phyloP scores from a whole-genome alignment of 2,329 filamentous ascomycete species.

The Fusarium napiforme region DNA sequence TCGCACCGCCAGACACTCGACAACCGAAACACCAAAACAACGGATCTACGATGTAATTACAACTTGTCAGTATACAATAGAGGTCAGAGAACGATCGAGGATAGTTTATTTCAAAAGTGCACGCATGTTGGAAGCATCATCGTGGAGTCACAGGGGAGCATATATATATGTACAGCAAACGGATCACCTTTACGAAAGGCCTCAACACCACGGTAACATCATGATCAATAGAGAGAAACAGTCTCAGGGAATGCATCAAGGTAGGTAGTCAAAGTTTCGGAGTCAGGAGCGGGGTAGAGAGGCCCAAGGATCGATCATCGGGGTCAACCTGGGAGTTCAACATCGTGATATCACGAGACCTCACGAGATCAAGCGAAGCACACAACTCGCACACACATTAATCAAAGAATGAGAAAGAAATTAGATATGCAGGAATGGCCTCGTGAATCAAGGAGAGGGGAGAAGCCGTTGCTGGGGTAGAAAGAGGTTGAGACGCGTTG shows the following conservation, averaged over 20 bases:
- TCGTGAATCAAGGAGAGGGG: neutral
- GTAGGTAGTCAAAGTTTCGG: neutral
- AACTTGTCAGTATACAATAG: accelerated
- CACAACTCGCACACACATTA: slow-evolving; percentile 14
- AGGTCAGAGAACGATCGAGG: accelerated
- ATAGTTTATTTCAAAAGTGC: neutral
- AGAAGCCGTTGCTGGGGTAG: neutral
- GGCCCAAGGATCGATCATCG: slow-evolving; percentile 1
- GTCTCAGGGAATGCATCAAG: accelerated
- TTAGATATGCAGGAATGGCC: neutral
- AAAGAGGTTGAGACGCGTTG: slow-evolving; percentile 13
- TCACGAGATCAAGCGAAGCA: neutral
- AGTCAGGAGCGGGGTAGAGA: neutral
- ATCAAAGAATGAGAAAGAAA: slow-evolving; percentile 13
- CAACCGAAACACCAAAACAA: neutral
- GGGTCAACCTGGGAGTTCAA: neutral
- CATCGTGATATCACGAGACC: neutral
- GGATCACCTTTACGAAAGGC: neutral
- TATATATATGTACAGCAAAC: neutral
- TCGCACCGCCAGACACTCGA: neutral
- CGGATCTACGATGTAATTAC: accelerated
- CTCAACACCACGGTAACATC: slow-evolving; percentile 17
- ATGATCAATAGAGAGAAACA: neutral
- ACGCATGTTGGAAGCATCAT: neutral
- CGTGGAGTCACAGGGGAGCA: neutral